Evolutionary conservation across 208 protist genomes (phyloP).

Genomic region (Crithidia bombi): DNA sequence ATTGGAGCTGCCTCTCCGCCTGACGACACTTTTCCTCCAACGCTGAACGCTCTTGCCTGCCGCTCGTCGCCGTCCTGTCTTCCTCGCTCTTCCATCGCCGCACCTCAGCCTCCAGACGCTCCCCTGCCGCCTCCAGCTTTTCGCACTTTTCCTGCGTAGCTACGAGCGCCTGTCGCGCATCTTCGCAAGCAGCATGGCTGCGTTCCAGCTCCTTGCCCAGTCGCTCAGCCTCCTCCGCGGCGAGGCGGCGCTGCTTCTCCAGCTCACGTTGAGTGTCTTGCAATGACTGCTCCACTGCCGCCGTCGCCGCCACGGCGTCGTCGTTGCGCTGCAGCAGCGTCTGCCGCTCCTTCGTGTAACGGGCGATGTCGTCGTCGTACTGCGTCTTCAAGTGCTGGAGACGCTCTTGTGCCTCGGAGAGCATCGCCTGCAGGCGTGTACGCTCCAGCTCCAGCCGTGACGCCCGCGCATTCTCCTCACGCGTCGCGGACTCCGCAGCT

Average conservation of each 20-base stretch:
- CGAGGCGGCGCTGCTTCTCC: conserved; percentile 36
- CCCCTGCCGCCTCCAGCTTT: conserved; percentile 38
- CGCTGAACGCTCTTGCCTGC: conserved; percentile 33
- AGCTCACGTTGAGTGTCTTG: conserved; percentile 38
- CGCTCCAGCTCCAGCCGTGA: conserved; percentile 63
- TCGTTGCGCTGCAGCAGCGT: conserved; percentile 48
- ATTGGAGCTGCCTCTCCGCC: conserved; percentile 43
- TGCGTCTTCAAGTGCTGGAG: conserved; percentile 50
- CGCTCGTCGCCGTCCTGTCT: conserved; percentile 34
- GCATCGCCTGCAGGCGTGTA: conserved; percentile 55
- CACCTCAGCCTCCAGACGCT: conserved; percentile 43
- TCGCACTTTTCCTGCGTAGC: conserved; percentile 28
- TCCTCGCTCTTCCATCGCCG: conserved; percentile 60
- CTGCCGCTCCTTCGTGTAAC: conserved; percentile 49
- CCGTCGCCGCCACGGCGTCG: conserved; percentile 27
- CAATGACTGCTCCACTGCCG: conserved; percentile 34
- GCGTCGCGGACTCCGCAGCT: conserved; percentile 58
- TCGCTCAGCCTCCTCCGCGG: conserved; percentile 31
- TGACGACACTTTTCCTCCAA: conserved; percentile 49
- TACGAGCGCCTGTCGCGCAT: conserved; percentile 14
- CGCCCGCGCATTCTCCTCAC: conserved; percentile 49
- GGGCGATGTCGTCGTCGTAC: conserved; percentile 53
- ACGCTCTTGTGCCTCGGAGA: conserved; percentile 63
- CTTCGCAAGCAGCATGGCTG: conserved; percentile 16
- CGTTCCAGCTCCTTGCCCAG: conserved; percentile 27